These are phyloP conservation scores for Ottelia alismoides DNA, from an alignment of 106 monocot genomes.

Conservation along the genomic window DNA sequence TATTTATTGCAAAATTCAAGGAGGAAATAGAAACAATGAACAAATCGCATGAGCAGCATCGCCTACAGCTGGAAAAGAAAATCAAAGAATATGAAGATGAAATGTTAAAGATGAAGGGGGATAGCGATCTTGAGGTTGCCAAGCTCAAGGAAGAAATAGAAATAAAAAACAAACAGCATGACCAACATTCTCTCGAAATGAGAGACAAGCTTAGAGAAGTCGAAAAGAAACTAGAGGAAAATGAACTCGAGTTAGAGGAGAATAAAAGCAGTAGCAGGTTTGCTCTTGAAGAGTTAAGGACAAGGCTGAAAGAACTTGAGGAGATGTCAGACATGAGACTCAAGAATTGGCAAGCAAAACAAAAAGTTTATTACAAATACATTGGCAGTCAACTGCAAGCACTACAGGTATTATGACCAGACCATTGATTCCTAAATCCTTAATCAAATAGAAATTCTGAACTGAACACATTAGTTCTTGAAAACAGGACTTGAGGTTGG, in stretches of 20 bases:
- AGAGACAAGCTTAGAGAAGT: slow-evolving; percentile 19
- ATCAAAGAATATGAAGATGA: too few species aligned
- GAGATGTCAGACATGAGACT: slow-evolving; percentile 42
- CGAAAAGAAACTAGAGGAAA: slow-evolving; percentile 24
- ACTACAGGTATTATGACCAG: slow-evolving; percentile 30
- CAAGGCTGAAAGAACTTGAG: slow-evolving; percentile 25
- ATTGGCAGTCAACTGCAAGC: slow-evolving; percentile 23
- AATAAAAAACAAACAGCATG: slow-evolving; percentile 18
- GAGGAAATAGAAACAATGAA: too few species aligned
- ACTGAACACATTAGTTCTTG: background rate
- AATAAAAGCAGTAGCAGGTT: slow-evolving; percentile 3
- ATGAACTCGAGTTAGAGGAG: slow-evolving; percentile 4
- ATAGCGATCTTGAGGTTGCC: too few species aligned
- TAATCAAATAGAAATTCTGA: background rate
- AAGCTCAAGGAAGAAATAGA: slow-evolving; percentile 32
- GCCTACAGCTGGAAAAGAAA: too few species aligned
- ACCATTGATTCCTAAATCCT: background rate
- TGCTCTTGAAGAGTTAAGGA: slow-evolving; percentile 39
- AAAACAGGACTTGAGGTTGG: slow-evolving; percentile 39
- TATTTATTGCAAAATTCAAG: too few species aligned
- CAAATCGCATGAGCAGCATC: too few species aligned
- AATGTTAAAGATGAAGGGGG: too few species aligned
- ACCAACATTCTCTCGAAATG: slow-evolving; percentile 9
- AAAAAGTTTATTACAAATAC: slow-evolving; percentile 22
- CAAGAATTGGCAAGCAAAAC: slow-evolving; percentile 26